Percentiles rank a stretch among this genome's conserved stretches.
Conservation (phyloP, 345 rosid genomes). For the Salix viminalis region DNA sequence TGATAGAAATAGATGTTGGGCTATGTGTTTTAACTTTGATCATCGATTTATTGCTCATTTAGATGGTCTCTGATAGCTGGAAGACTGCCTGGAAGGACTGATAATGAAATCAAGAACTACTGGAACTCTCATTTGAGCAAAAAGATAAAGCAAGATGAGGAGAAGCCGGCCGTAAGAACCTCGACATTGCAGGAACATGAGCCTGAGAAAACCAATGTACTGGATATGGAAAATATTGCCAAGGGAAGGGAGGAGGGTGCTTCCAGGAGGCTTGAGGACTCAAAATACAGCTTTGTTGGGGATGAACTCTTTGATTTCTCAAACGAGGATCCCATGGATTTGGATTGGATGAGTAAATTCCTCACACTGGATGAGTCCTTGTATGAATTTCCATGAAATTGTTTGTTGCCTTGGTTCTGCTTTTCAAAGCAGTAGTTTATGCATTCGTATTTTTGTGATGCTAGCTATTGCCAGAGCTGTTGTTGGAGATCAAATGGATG, state of each 20-base stretch:
- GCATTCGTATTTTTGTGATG: neutral
- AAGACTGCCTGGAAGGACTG: conserved; percentile 51
- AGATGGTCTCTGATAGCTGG: conserved; percentile 64
- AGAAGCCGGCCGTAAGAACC: conserved; percentile 13
- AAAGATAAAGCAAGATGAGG: conserved; percentile 32
- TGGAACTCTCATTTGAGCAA: conserved; percentile 55
- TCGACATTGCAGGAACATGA: conserved; percentile 2
- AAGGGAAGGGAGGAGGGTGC: conserved; percentile 10
- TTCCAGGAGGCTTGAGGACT: neutral
- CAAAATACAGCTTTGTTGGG: conserved; percentile 10
- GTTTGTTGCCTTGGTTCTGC: neutral
- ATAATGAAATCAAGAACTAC: conserved; percentile 52
- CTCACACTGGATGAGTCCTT: conserved; percentile 34
- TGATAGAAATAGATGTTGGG: neutral
- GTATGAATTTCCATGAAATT: conserved; percentile 13
- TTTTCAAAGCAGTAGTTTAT: neutral
- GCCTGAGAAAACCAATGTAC: neutral
- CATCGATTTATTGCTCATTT: neutral
- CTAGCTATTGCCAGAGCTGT: neutral
- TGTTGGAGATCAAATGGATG: neutral
- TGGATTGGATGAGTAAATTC: conserved; percentile 43
- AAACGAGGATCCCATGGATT: conserved; percentile 29
- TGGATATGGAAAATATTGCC: neutral
- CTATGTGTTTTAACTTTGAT: neutral
- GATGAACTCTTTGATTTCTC: conserved; percentile 22